Evolutionary conservation across 768 basidiomycete genomes (phyloP).

Genomic region (Leucocoprinus leucothites): DNA sequence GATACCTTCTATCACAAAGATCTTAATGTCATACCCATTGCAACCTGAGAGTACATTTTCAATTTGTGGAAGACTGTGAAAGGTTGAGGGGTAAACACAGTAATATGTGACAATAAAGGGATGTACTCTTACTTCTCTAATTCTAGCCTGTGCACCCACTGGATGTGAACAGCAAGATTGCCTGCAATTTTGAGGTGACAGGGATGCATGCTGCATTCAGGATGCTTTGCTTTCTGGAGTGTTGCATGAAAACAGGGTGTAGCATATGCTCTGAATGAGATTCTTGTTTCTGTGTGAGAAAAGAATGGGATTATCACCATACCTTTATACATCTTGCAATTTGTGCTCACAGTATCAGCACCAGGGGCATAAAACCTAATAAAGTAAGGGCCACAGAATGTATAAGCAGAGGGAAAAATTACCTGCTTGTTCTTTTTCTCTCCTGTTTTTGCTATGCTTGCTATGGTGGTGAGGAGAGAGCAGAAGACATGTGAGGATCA

Average conservation of each 20-base stretch:
- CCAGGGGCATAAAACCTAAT: slow-evolving; percentile 86
- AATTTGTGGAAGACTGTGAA: slow-evolving; percentile 61
- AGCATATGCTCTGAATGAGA: too few species aligned
- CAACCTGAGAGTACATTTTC: slow-evolving; percentile 86
- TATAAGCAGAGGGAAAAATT: background rate
- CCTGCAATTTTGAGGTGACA: slow-evolving; percentile 95
- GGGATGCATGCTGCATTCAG: slow-evolving; percentile 96
- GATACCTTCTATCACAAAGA: slow-evolving; percentile 99
- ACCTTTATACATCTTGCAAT: slow-evolving; percentile 99
- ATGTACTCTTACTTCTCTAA: slow-evolving; percentile 68
- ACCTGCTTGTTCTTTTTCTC: slow-evolving; percentile 66
- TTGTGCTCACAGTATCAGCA: slow-evolving; percentile 99
- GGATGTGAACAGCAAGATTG: slow-evolving; percentile 95
- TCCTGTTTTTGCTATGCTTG: slow-evolving; percentile 43
- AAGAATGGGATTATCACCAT: slow-evolving; percentile 18
- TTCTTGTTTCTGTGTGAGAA: background rate
- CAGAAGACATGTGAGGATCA: slow-evolving; percentile 7
- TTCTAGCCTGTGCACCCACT: slow-evolving; percentile 99
- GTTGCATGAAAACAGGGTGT: slow-evolving; percentile 87
- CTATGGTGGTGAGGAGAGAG: background rate
- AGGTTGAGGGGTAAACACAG: background rate
- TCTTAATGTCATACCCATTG: slow-evolving; percentile 97
- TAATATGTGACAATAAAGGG: background rate
- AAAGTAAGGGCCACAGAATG: background rate
- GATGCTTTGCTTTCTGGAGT: slow-evolving; percentile 99